These are phyloP conservation scores for Penicillium sp. DNA, from an alignment of 2,329 filamentous ascomycete species.

Conservation along the genomic window DNA sequence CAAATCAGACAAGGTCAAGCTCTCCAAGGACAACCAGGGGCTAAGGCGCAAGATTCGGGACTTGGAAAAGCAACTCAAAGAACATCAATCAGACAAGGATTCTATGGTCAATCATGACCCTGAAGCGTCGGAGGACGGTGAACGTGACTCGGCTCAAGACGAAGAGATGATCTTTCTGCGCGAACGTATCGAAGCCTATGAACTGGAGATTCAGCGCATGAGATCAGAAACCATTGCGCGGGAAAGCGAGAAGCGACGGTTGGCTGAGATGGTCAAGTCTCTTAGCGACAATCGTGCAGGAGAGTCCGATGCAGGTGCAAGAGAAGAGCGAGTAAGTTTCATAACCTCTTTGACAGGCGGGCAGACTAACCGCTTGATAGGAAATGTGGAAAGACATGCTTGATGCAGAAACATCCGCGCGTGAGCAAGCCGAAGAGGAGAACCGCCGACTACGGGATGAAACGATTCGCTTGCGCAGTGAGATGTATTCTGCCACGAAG, in stretches of 20 bases:
- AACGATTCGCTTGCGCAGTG: constrained; percentile 62
- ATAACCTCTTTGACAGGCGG: neutral
- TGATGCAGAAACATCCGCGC: constrained; percentile 81
- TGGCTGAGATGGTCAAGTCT: constrained; percentile 74
- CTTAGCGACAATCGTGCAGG: constrained; percentile 53
- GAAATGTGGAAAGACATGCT: constrained; percentile 95
- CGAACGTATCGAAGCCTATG: constrained; percentile 79
- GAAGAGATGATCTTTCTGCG: constrained; percentile 81
- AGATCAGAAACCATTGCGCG: constrained; percentile 71
- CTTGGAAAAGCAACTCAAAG: constrained; percentile 71
- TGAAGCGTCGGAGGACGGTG: constrained; percentile 45
- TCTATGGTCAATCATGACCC: constrained; percentile 44
- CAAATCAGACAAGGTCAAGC: constrained; percentile 80
- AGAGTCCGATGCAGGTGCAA: constrained; percentile 49
- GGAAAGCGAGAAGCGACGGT: constrained; percentile 79
- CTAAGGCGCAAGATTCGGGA: constrained; percentile 78
- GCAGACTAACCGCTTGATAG: constrained; percentile 35
- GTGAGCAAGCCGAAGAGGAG: constrained; percentile 88
- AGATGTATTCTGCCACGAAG: constrained; percentile 32
- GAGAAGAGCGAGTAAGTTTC: constrained; percentile 46
- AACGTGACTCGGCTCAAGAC: constrained; percentile 57
- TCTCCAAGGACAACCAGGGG: constrained; percentile 86
- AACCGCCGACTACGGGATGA: constrained; percentile 81
- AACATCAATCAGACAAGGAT: constrained; percentile 48
- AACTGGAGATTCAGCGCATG: constrained; percentile 77